Conservation (phyloP, 768 basidiomycete species). For the Lactarius akahatsu region DNA sequence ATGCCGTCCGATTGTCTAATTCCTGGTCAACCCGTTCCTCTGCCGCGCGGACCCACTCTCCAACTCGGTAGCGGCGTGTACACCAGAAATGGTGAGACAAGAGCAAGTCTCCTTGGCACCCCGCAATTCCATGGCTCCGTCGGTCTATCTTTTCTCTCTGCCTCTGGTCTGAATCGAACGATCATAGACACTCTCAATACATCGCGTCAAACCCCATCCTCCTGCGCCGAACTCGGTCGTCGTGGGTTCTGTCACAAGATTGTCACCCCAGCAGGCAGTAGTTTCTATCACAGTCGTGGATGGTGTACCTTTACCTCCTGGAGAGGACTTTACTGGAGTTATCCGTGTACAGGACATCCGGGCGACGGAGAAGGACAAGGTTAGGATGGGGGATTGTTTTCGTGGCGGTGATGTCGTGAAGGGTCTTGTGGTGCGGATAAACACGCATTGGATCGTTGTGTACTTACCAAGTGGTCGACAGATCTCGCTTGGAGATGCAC, state of each 20-base stretch:
- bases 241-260: conserved; percentile 76
- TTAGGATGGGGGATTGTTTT: conserved; percentile 90
- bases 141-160: conserved; percentile 43
- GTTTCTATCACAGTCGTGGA: conserved; percentile 87
- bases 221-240: conserved; percentile 75
- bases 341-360: conserved; percentile 87
- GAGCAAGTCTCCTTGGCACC: conserved; percentile 70
- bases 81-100: conserved; percentile 55
- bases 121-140: conserved; percentile 64
- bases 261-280: conserved; percentile 81
- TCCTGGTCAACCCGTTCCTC: conserved; percentile 74
- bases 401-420: conserved; percentile 89
- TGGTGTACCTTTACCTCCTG: conserved; percentile 73
- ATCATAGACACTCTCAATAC: conserved; percentile 58
- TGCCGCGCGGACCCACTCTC: conserved; percentile 54
- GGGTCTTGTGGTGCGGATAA: conserved; percentile 69
- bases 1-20: conserved; percentile 45
- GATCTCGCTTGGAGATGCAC: conserved; percentile 91
- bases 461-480: conserved; percentile 34
- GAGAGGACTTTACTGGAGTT: conserved; percentile 88
- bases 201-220: conserved; percentile 67
- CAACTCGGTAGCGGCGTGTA: conserved; percentile 69
- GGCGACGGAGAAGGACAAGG: conserved; percentile 85
- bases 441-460: background rate
- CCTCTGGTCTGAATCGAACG: conserved; percentile 29